Conservation (phyloP, 306 rosid species). For the Sicyos baderoa region DNA sequence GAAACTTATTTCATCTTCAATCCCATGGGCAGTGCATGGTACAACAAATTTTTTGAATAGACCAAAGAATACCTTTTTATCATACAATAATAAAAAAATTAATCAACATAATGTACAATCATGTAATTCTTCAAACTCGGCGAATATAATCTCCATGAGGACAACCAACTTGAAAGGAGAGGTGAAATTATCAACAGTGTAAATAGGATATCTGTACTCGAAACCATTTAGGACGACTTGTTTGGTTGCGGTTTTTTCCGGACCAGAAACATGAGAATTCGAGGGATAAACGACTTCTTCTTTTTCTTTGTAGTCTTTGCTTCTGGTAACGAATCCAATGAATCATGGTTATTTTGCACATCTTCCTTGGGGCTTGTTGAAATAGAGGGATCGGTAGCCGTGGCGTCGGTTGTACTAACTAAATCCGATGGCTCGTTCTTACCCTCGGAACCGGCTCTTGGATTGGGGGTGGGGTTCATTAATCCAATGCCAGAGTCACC, state of each 20-base stretch:
- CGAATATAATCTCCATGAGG: constrained; percentile 27
- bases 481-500: constrained; percentile 49
- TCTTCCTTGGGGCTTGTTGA: constrained; percentile 37
- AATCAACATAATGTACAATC: constrained; percentile 40
- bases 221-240: constrained; percentile 26
- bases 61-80: constrained; percentile 34
- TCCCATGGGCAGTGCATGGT: background rate
- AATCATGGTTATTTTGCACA: constrained; percentile 24
- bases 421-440: constrained; percentile 35
- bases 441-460: constrained; percentile 60
- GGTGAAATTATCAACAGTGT: constrained; percentile 18
- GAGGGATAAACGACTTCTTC: constrained; percentile 64
- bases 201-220: constrained; percentile 4
- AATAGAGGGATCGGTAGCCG: constrained; percentile 25
- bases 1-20: constrained; percentile 24
- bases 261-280: constrained; percentile 81
- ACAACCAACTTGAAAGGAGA: constrained; percentile 24
- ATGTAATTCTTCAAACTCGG: constrained; percentile 19
- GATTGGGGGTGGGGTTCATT: constrained; percentile 44
- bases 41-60: constrained; percentile 19
- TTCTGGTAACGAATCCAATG: constrained; percentile 48
- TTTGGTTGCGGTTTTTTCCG: constrained; percentile 43
- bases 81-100: background rate
- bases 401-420: constrained; percentile 23
- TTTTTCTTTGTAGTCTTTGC: constrained; percentile 55